phyloP scores from a whole-genome alignment of 2,329 filamentous ascomycete species.

The Botryotinia globosa region DNA sequence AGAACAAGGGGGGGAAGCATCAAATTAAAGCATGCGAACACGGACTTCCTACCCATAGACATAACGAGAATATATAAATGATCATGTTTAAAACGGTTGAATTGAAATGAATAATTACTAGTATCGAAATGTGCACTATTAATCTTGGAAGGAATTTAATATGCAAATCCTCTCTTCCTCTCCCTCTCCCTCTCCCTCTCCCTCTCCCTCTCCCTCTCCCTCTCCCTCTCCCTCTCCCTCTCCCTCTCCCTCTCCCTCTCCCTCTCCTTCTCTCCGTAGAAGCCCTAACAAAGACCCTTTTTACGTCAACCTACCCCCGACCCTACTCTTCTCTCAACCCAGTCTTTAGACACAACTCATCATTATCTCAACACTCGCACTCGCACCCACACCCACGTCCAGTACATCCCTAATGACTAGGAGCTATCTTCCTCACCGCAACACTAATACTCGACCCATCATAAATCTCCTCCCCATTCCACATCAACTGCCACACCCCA shows the following conservation, averaged over 20 bases:
- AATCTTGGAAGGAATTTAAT: background rate
- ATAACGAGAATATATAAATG: background rate
- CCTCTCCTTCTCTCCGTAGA: background rate
- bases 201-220: background rate
- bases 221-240: background rate
- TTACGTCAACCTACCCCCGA: background rate
- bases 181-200: no score
- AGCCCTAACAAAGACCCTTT: background rate
- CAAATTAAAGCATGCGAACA: background rate
- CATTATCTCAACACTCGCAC: background rate
- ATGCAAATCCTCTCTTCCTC: background rate
- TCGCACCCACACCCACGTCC: no score
- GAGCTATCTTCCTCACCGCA: constrained; percentile 5
- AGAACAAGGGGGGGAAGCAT: background rate
- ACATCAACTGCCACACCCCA: constrained; percentile 5
- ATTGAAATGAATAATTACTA: background rate
- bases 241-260: background rate
- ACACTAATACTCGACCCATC: constrained; percentile 12
- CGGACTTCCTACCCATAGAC: background rate
- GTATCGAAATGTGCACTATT: background rate
- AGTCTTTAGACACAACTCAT: background rate
- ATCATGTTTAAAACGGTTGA: background rate
- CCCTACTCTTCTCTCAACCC: background rate
- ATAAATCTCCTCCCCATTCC: constrained; percentile 13
- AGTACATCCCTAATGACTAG: background rate